Percentiles rank a stretch among this genome's conserved stretches.
These are phyloP conservation scores for Tardiomyces digboiensis DNA, from an alignment of 1,139 yeast species.

Conservation along the genomic window DNA sequence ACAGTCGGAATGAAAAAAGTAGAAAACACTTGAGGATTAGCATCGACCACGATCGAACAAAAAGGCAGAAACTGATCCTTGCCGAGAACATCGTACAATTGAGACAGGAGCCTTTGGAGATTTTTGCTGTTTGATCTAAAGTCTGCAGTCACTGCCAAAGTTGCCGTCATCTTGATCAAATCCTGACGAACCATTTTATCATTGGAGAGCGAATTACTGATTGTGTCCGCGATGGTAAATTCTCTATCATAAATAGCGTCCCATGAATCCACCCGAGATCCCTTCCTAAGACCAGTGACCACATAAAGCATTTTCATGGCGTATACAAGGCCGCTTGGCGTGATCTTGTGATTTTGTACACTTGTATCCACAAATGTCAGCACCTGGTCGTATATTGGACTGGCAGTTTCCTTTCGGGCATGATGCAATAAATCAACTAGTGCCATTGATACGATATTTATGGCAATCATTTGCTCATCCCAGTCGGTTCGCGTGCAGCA, in stretches of 20 bases:
- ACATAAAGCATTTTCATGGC: constrained; percentile 16
- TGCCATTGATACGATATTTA: neutral
- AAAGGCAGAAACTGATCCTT: constrained; percentile 21
- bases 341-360: constrained; percentile 37
- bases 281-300: constrained; percentile 29
- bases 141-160: neutral
- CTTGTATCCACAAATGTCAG: constrained; percentile 8
- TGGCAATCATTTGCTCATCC: neutral
- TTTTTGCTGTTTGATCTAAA: neutral
- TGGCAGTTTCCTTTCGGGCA: constrained; percentile 46
- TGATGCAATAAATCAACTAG: constrained; percentile 46
- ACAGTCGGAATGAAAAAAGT: constrained; percentile 14
- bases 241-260: constrained; percentile 11
- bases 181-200: neutral
- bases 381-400: constrained; percentile 27
- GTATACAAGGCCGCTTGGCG: constrained; percentile 17
- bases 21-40: constrained; percentile 17
- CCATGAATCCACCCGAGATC: constrained; percentile 30
- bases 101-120: neutral
- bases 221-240: constrained; percentile 3
- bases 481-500: constrained; percentile 22
- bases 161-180: neutral
- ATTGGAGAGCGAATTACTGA: neutral
- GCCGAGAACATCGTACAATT: neutral
- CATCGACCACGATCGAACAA: constrained; percentile 30